These are phyloP conservation scores for Xanthoconium stramineum DNA, from an alignment of 768 basidiomycete species.

Conservation along the genomic window DNA sequence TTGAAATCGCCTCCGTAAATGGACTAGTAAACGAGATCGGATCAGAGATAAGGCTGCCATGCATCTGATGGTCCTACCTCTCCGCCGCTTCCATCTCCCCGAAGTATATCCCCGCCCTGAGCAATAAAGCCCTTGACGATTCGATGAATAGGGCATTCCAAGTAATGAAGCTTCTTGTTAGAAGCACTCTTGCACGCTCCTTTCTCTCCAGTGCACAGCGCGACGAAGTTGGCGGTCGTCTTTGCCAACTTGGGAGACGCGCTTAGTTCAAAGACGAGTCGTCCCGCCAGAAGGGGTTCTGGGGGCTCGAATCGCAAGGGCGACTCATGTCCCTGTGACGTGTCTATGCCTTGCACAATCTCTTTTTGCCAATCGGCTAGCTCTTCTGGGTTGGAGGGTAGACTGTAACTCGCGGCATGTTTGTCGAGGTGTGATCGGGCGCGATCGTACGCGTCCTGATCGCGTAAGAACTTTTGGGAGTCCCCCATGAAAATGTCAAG, in stretches of 20 bases:
- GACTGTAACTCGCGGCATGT: slow-evolving; percentile 41
- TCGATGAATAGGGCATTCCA: slow-evolving; percentile 43
- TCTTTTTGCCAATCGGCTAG: slow-evolving; percentile 44
- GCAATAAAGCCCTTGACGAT: slow-evolving; percentile 47
- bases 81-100: slow-evolving; percentile 52
- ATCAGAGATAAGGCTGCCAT: slow-evolving; percentile 2
- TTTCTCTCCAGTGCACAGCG: slow-evolving; percentile 45
- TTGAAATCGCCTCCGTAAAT: slow-evolving; percentile 49
- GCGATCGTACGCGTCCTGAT: slow-evolving; percentile 30
- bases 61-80: slow-evolving; percentile 37
- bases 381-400: slow-evolving; percentile 37
- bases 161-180: slow-evolving; percentile 44
- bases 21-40: slow-evolving; percentile 31
- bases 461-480: slow-evolving; percentile 21
- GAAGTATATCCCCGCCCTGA: slow-evolving; percentile 53
- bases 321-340: slow-evolving; percentile 28
- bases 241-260: slow-evolving; percentile 39
- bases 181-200: slow-evolving; percentile 45
- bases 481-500: slow-evolving; percentile 46
- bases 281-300: slow-evolving; percentile 37
- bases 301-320: slow-evolving; percentile 36
- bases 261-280: slow-evolving; percentile 41
- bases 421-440: slow-evolving; percentile 34
- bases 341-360: slow-evolving; percentile 42
- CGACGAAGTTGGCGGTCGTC: slow-evolving; percentile 46